Conservation (phyloP, 2,329 filamentous ascomycete species). For the Bimuria novae-zelandiae region DNA sequence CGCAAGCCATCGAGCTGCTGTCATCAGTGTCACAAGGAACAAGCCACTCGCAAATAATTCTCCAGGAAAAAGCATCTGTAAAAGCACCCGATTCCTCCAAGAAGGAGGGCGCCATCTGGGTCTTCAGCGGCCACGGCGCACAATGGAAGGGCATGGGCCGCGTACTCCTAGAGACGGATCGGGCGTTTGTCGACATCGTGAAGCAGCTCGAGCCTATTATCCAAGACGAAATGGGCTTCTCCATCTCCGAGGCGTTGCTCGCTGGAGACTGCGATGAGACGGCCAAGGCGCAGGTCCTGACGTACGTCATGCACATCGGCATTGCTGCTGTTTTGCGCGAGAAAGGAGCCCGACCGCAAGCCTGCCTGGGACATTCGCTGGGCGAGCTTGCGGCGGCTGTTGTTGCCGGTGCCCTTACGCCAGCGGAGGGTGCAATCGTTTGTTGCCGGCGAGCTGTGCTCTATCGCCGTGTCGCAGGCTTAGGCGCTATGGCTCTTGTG, state of each 20-base stretch:
- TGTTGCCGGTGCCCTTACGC: constrained; percentile 36
- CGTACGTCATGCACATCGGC: not conserved
- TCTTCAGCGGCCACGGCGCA: constrained; percentile 45
- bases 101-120: constrained; percentile 22
- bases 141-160: constrained; percentile 15
- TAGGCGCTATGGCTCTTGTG: constrained; percentile 38
- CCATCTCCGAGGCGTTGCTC: not conserved
- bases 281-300: not conserved
- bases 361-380: not conserved
- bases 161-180: constrained; percentile 22
- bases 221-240: not conserved
- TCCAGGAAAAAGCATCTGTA: not conserved
- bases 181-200: not conserved
- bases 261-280: not conserved
- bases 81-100: not conserved
- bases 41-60: not conserved
- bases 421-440: constrained; percentile 42
- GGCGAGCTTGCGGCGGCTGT: constrained; percentile 39
- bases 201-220: not conserved
- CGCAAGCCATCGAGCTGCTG: no score
- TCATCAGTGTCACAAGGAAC: no score
- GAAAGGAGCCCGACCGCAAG: not conserved
- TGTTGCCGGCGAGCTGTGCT: constrained; percentile 37
- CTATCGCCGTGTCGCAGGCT: constrained; percentile 33
- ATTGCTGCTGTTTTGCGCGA: not conserved